phyloP scores from a whole-genome alignment of 2,329 filamentous ascomycete genomes.

The Tetracladium maxilliforme region DNA sequence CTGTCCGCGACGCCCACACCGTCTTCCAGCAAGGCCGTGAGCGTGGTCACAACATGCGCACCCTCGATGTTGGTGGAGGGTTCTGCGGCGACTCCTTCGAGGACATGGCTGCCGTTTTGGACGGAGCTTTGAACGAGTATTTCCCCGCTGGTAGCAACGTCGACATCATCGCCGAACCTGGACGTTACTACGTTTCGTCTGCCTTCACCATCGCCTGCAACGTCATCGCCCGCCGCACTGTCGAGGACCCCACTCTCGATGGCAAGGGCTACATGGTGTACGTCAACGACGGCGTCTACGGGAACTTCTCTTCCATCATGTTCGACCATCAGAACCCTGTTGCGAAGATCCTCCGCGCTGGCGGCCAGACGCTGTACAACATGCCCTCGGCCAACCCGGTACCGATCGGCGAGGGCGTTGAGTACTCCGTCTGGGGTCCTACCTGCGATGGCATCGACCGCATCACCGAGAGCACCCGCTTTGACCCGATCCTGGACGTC shows the following conservation, averaged over 20 bases:
- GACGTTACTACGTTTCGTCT: conserved; percentile 85
- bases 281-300: conserved; percentile 93
- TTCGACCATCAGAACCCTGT: conserved; percentile 93
- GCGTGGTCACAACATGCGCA: conserved; percentile 69
- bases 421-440: conserved; percentile 96
- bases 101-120: conserved; percentile 69
- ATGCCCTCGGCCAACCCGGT: conserved; percentile 31
- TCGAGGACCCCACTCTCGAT: conserved; percentile 52
- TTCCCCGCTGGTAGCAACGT: conserved; percentile 64
- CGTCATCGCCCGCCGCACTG: conserved; percentile 85
- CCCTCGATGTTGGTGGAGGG: conserved; percentile 85
- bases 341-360: conserved; percentile 62
- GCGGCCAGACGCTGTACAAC: conserved; percentile 43
- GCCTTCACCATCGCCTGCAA: conserved; percentile 94
- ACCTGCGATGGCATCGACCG: conserved; percentile 97
- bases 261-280: conserved; percentile 88
- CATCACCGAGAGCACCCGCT: conserved; percentile 68
- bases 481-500: conserved; percentile 67
- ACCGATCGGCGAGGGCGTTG: conserved; percentile 34
- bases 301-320: conserved; percentile 98
- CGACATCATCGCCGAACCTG: conserved; percentile 87
- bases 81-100: conserved; percentile 89
- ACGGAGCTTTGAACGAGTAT: conserved; percentile 68
- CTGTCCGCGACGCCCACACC: conserved; percentile 72
- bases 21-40: conserved; percentile 77